Evolutionary conservation across 495 filamentous ascomycete genomes (phyloP).

Genomic region (Lophiostoma macrostomum): DNA sequence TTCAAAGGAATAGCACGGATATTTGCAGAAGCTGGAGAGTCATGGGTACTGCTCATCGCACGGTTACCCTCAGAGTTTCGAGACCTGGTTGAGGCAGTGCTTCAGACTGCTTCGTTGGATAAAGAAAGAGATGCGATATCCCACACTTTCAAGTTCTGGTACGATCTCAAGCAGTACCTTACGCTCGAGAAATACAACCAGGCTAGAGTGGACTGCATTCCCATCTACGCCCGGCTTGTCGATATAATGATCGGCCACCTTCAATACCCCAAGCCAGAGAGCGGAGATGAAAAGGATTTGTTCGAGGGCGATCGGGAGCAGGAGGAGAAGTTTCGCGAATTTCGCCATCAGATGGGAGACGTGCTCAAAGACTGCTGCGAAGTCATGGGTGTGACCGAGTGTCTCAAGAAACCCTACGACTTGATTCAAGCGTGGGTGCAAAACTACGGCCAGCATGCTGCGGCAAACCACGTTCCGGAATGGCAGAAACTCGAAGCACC

Average conservation of each 20-base stretch:
- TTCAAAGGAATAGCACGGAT: constrained; percentile 86
- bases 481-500: constrained; percentile 97
- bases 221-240: constrained; percentile 81
- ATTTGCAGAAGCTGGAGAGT: constrained; percentile 89
- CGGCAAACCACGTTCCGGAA: constrained; percentile 72
- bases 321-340: constrained; percentile 96
- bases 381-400: constrained; percentile 88
- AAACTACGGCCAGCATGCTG: constrained; percentile 72
- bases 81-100: constrained; percentile 80
- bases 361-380: constrained; percentile 96
- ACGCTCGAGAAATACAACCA: constrained; percentile 85
- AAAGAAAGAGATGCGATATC: constrained; percentile 84
- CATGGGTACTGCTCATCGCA: constrained; percentile 88
- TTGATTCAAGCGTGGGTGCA: constrained; percentile 84
- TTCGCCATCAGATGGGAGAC: constrained; percentile 95
- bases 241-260: constrained; percentile 92
- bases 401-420: constrained; percentile 79
- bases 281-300: constrained; percentile 70
- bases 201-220: constrained; percentile 67
- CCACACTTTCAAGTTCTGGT: constrained; percentile 96
- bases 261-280: constrained; percentile 78
- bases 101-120: constrained; percentile 86
- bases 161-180: constrained; percentile 94
- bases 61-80: constrained; percentile 77
- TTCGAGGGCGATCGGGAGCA: constrained; percentile 95